phyloP scores from a whole-genome alignment of 768 basidiomycete genomes.

The Punctularia strigosozonata region DNA sequence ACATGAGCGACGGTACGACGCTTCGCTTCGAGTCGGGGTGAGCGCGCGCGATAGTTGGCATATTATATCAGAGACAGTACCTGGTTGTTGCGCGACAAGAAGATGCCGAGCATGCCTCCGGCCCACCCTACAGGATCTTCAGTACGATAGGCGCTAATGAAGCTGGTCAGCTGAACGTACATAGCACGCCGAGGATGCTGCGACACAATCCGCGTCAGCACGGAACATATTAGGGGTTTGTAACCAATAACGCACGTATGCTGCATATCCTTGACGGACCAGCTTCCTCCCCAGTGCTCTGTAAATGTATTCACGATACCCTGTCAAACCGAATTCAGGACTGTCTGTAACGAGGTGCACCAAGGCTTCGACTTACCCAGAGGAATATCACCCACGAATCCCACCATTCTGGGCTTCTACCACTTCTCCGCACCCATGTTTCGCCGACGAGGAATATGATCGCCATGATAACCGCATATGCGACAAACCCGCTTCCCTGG shows the following conservation, averaged over 20 bases:
- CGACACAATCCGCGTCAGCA: neutral
- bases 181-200: conserved; percentile 65
- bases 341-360: neutral
- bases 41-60: conserved; percentile 2
- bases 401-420: conserved; percentile 76
- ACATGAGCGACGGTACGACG: conserved; percentile 78
- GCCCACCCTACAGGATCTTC: conserved; percentile 75
- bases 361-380: conserved; percentile 29
- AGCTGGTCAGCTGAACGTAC: conserved; percentile 25
- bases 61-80: conserved; percentile 20
- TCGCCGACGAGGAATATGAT: conserved; percentile 71
- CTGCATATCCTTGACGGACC: conserved; percentile 93
- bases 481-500: conserved; percentile 79
- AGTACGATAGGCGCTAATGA: conserved; percentile 4
- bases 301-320: conserved; percentile 75
- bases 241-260: conserved; percentile 53
- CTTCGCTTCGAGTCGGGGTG: conserved; percentile 36
- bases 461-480: conserved; percentile 72
- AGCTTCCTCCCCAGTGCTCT: conserved; percentile 68
- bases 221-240: neutral
- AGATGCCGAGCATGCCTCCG: conserved; percentile 83
- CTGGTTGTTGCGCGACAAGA: conserved; percentile 68
- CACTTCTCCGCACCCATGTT: conserved; percentile 59
- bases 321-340: conserved; percentile 1
- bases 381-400: conserved; percentile 58